Conservation (phyloP, 257 asterid species). For the Nicotiana sylvestris region DNA sequence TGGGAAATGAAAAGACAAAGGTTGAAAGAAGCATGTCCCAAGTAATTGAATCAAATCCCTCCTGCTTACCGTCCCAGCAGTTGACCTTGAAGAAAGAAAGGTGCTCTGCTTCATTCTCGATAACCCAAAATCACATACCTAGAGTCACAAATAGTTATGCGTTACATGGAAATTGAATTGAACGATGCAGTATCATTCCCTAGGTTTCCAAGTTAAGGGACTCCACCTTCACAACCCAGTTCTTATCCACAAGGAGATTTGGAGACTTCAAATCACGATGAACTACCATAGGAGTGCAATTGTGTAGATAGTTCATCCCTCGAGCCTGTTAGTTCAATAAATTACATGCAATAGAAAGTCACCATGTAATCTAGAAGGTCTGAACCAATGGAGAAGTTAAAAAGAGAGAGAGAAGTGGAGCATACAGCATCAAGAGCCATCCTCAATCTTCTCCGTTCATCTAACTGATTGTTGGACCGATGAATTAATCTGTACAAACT, state of each 20-base stretch:
- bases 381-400: conserved; percentile 7
- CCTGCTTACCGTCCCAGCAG: conserved; percentile 94
- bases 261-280: conserved; percentile 98
- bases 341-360: neutral
- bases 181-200: conserved; percentile 1
- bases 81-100: conserved; percentile 89
- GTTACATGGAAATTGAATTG: neutral
- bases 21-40: neutral
- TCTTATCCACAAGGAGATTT: conserved; percentile 93
- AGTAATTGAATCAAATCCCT: conserved; percentile 7
- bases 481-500: conserved; percentile 88
- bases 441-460: conserved; percentile 84
- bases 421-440: conserved; percentile 96
- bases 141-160: conserved; percentile 24
- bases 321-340: conserved; percentile 55
- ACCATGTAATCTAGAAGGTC: neutral
- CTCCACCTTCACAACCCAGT: conserved; percentile 94
- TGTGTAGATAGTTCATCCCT: conserved; percentile 97
- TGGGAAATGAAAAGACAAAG: neutral
- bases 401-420: conserved; percentile 11
- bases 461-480: conserved; percentile 88
- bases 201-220: conserved; percentile 14
- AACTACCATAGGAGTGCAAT: conserved; percentile 78
- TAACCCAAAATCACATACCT: conserved; percentile 93
- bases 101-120: conserved; percentile 93